Evolutionary conservation across 345 rosid genomes (phyloP), one percentile per base, ranked within the genome.

Genomic region (Pseudoturritis turrita): DNA sequence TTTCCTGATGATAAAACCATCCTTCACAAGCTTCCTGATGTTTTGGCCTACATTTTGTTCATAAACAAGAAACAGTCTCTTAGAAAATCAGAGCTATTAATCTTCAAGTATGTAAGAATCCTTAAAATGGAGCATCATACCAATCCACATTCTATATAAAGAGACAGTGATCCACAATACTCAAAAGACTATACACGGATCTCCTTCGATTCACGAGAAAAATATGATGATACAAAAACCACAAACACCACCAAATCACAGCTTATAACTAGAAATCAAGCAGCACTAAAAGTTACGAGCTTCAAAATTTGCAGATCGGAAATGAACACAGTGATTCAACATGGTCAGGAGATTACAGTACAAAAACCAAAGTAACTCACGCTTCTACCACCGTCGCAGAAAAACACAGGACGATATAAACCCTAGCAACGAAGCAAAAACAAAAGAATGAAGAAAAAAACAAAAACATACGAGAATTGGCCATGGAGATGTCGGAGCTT

Each of bases 1-100:
- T 58, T 91, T 94, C 85, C 91, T 89, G 79, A 94, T 94, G 74
- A 94, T 87, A 71, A 94, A 94, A 53, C 98, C 98, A 85, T 94
- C 96, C 81, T 89, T 94, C 54, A 94, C 96, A 70, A 91, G 83
- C 87, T 91, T 94, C 93, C 98, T 87, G 35, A 94, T 83, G 74
- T 91, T 94, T 65, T 87, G 97, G 50, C 98, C 98, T 69, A 55
- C 11, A 31, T 0, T 10, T 18, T 0, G 1, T 29, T 41, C 7
- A 68, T 9, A 53, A 23, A 17, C 18, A 71, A 18, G 7, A 14
- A 18, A 0, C 0, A 25, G 17, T 2, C 4, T 6, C 17, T 25
- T 12, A 3, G 1, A 4, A 10, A 41, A 2, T 0, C 7, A 28
- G 13, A 40, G 11, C 19, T 22, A 39, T 4, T 4, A 11, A 13